Conservation (phyloP, 2,329 filamentous ascomycete genomes). For the Fusarium sp. region DNA sequence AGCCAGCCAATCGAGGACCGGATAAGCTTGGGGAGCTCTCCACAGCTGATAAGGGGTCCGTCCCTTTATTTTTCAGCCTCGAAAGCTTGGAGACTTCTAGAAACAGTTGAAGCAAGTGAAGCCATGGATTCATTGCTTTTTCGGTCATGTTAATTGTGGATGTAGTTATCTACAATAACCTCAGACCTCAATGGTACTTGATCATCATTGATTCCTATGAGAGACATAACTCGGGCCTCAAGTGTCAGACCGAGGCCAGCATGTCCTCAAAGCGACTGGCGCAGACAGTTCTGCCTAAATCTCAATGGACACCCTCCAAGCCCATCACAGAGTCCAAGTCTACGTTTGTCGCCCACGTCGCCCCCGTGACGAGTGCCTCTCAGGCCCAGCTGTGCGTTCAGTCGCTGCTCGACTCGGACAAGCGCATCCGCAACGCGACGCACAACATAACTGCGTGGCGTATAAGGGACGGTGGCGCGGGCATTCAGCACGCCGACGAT, state of each 20-base stretch:
- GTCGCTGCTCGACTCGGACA: conserved; percentile 81
- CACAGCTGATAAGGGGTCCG: not conserved
- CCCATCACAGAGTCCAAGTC: conserved; percentile 82
- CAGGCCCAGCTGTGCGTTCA: conserved; percentile 75
- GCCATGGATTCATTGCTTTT: not conserved
- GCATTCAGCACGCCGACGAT: conserved; percentile 90
- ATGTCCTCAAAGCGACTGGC: conserved; percentile 25
- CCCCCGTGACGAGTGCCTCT: conserved; percentile 70
- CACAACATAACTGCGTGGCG: conserved; percentile 36
- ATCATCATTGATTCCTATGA: not conserved
- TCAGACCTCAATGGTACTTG: conserved; percentile 2
- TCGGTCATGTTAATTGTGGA: not conserved
- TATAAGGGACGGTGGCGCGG: conserved; percentile 68
- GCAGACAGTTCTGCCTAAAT: conserved; percentile 32
- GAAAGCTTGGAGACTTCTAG: conserved; percentile 7
- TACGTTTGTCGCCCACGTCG: conserved; percentile 81
- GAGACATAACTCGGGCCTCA: conserved; percentile 1
- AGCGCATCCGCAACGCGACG: conserved; percentile 57
- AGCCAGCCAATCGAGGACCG: not conserved
- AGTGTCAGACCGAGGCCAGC: not conserved
- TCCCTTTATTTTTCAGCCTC: not conserved
- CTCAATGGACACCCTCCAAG: conserved; percentile 76
- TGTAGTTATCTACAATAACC: not conserved
- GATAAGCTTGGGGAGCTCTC: conserved; percentile 1
- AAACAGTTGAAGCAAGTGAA: not conserved